Conservation (phyloP, 2,329 filamentous ascomycete genomes). For the Fusarium verrucosum region DNA sequence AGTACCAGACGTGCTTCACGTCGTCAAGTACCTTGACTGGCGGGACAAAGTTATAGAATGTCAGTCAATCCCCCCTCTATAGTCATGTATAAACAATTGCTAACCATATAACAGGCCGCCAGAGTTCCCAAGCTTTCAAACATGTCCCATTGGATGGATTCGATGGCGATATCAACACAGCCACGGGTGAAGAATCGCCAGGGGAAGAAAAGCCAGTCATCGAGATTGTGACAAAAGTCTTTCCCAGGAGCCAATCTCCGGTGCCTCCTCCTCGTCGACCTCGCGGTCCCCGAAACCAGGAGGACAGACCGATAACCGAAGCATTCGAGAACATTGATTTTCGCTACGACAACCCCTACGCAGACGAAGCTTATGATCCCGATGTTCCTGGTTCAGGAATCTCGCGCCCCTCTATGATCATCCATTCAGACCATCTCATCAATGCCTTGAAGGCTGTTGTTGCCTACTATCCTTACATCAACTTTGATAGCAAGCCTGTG, state of each 20-base stretch:
- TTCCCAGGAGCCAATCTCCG: constrained; percentile 23
- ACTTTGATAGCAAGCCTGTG: constrained; percentile 50
- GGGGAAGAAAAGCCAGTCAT: constrained; percentile 49
- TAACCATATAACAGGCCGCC: constrained; percentile 46
- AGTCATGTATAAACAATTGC: background rate
- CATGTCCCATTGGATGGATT: constrained; percentile 45
- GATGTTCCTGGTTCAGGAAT: constrained; percentile 43
- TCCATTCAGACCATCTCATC: constrained; percentile 57
- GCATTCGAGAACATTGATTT: constrained; percentile 40
- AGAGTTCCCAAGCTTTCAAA: constrained; percentile 52
- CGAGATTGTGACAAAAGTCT: constrained; percentile 56
- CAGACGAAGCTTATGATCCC: constrained; percentile 37
- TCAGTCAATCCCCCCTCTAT: constrained; percentile 38
- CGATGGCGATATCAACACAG: constrained; percentile 35
- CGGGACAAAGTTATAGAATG: constrained; percentile 50
- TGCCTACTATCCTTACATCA: constrained; percentile 57
- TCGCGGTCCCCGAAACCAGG: constrained; percentile 8
- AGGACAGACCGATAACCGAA: constrained; percentile 46
- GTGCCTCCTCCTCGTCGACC: constrained; percentile 5
- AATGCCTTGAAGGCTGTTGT: constrained; percentile 60
- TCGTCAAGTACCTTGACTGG: constrained; percentile 52
- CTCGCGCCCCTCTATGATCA: constrained; percentile 53
- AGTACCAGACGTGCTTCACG: constrained; percentile 55
- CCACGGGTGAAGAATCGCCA: constrained; percentile 19
- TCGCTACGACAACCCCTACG: constrained; percentile 42